These are phyloP conservation scores for Peronospora farinosa DNA, from an alignment of 352 stramenopile species.

Conservation along the genomic window DNA sequence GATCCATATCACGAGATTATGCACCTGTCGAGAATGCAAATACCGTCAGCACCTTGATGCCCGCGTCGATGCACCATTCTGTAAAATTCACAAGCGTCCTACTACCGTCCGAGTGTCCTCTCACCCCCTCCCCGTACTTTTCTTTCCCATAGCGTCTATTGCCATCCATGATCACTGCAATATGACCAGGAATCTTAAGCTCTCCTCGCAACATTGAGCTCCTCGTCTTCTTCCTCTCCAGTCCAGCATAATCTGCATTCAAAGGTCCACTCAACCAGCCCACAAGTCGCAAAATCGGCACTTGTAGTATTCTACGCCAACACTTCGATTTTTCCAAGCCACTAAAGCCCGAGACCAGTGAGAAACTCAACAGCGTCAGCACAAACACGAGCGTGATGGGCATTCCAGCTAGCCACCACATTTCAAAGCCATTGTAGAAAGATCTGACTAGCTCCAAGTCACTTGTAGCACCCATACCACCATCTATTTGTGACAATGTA, in stretches of 20 bases:
- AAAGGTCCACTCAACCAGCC: conserved; percentile 11
- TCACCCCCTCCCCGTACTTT: conserved; percentile 64
- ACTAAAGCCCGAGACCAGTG: conserved; percentile 49
- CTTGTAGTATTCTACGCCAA: conserved; percentile 20
- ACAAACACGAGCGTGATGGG: conserved; percentile 63
- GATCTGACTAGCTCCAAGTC: conserved; percentile 33
- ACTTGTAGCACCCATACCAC: conserved; percentile 16
- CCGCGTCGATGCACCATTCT: conserved; percentile 93
- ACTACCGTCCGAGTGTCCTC: conserved; percentile 92
- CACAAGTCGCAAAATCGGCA: conserved; percentile 8
- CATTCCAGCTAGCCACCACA: conserved; percentile 83
- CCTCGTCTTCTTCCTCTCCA: conserved; percentile 12
- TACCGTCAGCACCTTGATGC: conserved; percentile 88
- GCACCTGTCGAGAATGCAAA: conserved; percentile 93
- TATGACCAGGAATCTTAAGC: conserved; percentile 68
- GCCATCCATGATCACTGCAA: conserved; percentile 96
- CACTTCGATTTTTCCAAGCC: conserved; percentile 40
- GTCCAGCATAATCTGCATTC: conserved; percentile 7
- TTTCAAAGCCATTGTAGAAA: conserved; percentile 81
- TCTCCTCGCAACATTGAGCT: conserved; percentile 8
- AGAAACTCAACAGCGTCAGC: conserved; percentile 70
- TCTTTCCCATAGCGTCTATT: conserved; percentile 92
- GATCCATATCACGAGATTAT: neutral
- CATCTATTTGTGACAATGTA: conserved; percentile 46
- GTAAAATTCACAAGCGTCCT: conserved; percentile 93